A percentile compares a stretch with the other conserved stretches of the same genome.
These are phyloP conservation scores for Colletotrichum tropicale DNA, from an alignment of 2,329 filamentous ascomycete species.

Conservation along the genomic window DNA sequence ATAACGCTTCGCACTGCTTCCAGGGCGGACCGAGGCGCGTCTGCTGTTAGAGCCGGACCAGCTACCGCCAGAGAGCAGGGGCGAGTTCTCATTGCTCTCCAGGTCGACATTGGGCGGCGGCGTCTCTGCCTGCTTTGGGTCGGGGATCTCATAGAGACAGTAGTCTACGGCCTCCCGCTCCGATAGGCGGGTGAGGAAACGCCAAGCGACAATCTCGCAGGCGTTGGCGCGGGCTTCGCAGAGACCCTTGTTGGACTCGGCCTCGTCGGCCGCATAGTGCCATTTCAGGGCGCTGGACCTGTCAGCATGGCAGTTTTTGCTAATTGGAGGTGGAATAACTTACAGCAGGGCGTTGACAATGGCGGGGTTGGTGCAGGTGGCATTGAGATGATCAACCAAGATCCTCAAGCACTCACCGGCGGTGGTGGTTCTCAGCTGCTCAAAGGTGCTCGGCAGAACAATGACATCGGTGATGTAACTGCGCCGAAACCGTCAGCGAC, in stretches of 20 bases:
- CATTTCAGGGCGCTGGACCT: slow-evolving; percentile 71
- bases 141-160: slow-evolving; percentile 75
- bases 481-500: slow-evolving; percentile 12
- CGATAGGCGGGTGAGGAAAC: slow-evolving; percentile 73
- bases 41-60: slow-evolving; percentile 23
- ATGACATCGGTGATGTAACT: slow-evolving; percentile 70
- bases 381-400: slow-evolving; percentile 68
- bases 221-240: slow-evolving; percentile 73
- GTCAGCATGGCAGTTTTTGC: neutral
- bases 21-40: slow-evolving; percentile 29
- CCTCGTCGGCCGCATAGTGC: slow-evolving; percentile 70
- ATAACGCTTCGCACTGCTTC: slow-evolving; percentile 48
- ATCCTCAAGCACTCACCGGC: slow-evolving; percentile 61
- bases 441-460: slow-evolving; percentile 70
- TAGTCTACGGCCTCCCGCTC: slow-evolving; percentile 77
- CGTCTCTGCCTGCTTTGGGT: slow-evolving; percentile 30
- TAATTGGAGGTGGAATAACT: slow-evolving; percentile 34
- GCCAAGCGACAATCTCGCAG: slow-evolving; percentile 83
- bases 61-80: slow-evolving; percentile 45
- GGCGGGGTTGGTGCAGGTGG: slow-evolving; percentile 68
- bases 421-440: slow-evolving; percentile 72
- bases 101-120: slow-evolving; percentile 32
- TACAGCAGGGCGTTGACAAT: slow-evolving; percentile 77
- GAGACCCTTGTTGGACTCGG: slow-evolving; percentile 62
- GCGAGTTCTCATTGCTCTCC: slow-evolving; percentile 52